Evolutionary conservation across 345 rosid species (phyloP).

Genomic region (Eucalyptus cloeziana): DNA sequence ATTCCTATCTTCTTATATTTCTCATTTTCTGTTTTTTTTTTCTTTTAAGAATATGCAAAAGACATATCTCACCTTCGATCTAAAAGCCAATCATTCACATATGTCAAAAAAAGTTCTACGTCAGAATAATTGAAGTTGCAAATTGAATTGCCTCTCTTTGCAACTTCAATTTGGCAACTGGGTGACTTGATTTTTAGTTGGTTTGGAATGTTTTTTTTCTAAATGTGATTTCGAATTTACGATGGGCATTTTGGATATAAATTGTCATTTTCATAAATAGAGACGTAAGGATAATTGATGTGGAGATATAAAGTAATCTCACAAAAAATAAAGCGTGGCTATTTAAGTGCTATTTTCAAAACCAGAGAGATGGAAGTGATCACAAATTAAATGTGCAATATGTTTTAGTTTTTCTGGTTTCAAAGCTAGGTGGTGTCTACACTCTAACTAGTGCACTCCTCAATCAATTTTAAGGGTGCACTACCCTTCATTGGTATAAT

Average conservation of each 20-base stretch:
- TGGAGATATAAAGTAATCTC: not conserved
- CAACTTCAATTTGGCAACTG: not conserved
- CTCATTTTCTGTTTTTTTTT: not conserved
- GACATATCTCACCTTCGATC: not conserved
- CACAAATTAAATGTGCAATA: not conserved
- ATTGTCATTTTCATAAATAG: rapidly evolving
- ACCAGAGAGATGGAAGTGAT: not conserved
- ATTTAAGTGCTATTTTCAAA: not conserved
- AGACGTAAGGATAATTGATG: too few species aligned
- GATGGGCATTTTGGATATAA: not conserved
- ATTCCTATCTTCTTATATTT: not conserved
- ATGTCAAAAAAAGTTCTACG: not conserved
- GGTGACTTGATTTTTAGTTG: not conserved
- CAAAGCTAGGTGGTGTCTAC: not conserved
- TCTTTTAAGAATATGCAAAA: not conserved
- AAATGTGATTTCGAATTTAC: not conserved
- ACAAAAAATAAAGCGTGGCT: not conserved
- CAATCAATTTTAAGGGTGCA: not conserved
- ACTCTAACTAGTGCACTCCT: not conserved
- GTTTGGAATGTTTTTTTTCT: not conserved
- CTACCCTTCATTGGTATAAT: not conserved
- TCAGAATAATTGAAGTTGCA: not conserved
- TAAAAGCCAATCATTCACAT: not conserved
- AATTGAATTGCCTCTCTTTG: not conserved
- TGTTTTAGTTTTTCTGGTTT: not conserved